Evolutionary conservation across 306 rosid species (phyloP).

Genomic region (Dalbergia cochinchinensis): DNA sequence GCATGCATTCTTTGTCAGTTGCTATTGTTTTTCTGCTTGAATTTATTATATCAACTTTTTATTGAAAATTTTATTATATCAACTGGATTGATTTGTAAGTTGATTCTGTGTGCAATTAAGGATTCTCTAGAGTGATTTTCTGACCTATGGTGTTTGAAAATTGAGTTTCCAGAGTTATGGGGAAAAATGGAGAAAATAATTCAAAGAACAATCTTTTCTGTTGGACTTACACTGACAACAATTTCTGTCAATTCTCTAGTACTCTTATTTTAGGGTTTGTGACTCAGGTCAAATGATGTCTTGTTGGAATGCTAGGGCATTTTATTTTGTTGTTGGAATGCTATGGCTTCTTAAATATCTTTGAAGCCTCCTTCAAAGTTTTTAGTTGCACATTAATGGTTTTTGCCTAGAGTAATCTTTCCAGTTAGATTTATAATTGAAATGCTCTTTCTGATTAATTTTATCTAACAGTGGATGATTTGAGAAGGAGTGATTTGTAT

Average conservation of each 20-base stretch:
- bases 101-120: background rate
- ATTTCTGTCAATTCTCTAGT: background rate
- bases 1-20: background rate
- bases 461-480: background rate
- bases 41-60: background rate
- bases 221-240: background rate
- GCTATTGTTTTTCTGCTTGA: background rate
- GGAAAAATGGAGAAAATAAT: conserved; percentile 14
- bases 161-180: background rate
- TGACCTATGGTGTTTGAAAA: background rate
- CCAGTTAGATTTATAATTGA: background rate
- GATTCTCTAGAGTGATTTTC: conserved; percentile 4
- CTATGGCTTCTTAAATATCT: conserved; percentile 27
- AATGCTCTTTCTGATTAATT: background rate
- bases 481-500: conserved; percentile 7
- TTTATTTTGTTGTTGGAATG: conserved; percentile 16
- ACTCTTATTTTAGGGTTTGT: conserved; percentile 30
- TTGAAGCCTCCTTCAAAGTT: background rate
- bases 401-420: conserved; percentile 14
- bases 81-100: conserved; percentile 19
- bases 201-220: background rate
- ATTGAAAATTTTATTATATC: background rate
- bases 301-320: conserved; percentile 11
- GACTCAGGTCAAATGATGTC: background rate
- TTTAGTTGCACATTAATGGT: background rate